Evolutionary conservation across 2,329 filamentous ascomycete genomes (phyloP).

Genomic region (Talaromyces sp.): DNA sequence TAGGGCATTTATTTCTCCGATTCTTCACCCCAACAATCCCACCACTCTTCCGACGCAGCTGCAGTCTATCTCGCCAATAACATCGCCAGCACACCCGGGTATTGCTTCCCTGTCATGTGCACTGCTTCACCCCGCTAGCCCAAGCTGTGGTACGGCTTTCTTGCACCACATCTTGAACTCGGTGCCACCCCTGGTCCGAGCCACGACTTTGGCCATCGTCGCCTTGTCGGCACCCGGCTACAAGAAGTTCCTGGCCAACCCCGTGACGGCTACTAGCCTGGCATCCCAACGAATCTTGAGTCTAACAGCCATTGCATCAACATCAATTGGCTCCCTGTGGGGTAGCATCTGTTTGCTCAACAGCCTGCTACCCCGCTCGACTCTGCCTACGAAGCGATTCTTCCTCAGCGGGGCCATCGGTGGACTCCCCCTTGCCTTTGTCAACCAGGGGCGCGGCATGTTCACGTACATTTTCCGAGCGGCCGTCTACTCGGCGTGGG

Average conservation of each 20-base stretch:
- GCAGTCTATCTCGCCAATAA: conserved; percentile 70
- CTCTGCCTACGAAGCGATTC: conserved; percentile 79
- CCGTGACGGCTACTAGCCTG: conserved; percentile 61
- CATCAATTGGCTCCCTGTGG: conserved; percentile 83
- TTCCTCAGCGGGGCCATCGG: conserved; percentile 84
- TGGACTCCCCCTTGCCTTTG: conserved; percentile 72
- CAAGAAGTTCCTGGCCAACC: conserved; percentile 63
- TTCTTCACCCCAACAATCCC: conserved; percentile 71
- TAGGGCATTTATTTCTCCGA: conserved; percentile 76
- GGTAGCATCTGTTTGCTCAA: conserved; percentile 87
- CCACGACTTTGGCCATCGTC: conserved; percentile 65
- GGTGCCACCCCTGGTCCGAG: conserved; percentile 72
- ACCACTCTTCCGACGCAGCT: conserved; percentile 55
- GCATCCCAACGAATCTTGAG: conserved; percentile 67
- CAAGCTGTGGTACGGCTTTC: conserved; percentile 82
- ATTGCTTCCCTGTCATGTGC: conserved; percentile 85
- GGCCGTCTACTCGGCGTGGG: conserved; percentile 83
- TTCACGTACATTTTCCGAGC: conserved; percentile 75
- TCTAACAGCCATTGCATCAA: conserved; percentile 72
- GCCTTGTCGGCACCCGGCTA: conserved; percentile 64
- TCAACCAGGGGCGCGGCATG: conserved; percentile 53
- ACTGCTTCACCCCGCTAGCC: conserved; percentile 78
- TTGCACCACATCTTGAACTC: conserved; percentile 81
- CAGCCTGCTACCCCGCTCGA: conserved; percentile 64
- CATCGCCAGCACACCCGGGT: conserved; percentile 78